A percentile compares a stretch with the other conserved stretches of the same genome.
These are phyloP conservation scores for Fusarium acutatum DNA, from an alignment of 2,329 filamentous ascomycete species.

Conservation along the genomic window DNA sequence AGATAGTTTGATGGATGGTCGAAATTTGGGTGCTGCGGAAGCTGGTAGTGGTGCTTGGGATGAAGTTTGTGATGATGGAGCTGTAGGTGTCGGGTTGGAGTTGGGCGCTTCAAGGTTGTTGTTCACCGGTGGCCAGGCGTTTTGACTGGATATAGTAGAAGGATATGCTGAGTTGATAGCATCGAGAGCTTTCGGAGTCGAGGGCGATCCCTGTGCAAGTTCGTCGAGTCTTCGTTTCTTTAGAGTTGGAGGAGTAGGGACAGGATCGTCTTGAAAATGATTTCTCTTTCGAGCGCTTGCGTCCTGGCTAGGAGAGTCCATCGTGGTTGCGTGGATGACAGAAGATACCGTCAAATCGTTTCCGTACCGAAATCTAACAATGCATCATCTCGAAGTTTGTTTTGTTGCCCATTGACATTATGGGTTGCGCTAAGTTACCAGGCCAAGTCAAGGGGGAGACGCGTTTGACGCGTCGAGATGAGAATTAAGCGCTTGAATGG, in stretches of 20 bases:
- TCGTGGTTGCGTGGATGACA: constrained; percentile 4
- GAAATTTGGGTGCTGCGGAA: constrained; percentile 26
- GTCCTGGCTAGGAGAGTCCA: constrained; percentile 39
- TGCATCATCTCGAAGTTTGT: constrained; percentile 12
- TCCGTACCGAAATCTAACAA: constrained; percentile 14
- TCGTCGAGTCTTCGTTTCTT: constrained; percentile 47
- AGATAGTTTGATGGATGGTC: constrained; percentile 49
- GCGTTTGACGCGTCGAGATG: constrained; percentile 40
- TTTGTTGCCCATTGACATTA: constrained; percentile 15
- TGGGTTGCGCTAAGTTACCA: neutral
- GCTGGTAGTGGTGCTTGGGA: constrained; percentile 18
- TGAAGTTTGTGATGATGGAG: constrained; percentile 16
- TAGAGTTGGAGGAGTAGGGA: constrained; percentile 40
- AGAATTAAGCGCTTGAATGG: constrained; percentile 12
- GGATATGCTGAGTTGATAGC: constrained; percentile 46
- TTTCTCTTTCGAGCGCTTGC: constrained; percentile 37
- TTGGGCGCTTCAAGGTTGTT: neutral
- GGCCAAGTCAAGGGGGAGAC: constrained; percentile 27
- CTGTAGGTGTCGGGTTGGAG: neutral
- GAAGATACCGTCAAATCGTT: neutral
- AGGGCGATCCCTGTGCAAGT: constrained; percentile 34
- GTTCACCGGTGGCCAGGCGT: constrained; percentile 14
- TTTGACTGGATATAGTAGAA: constrained; percentile 38
- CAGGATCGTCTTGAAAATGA: constrained; percentile 34
- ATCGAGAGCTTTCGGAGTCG: constrained; percentile 44